phyloP scores from a whole-genome alignment of 2,329 filamentous ascomycete genomes.

The Fusarium phyllophilum region DNA sequence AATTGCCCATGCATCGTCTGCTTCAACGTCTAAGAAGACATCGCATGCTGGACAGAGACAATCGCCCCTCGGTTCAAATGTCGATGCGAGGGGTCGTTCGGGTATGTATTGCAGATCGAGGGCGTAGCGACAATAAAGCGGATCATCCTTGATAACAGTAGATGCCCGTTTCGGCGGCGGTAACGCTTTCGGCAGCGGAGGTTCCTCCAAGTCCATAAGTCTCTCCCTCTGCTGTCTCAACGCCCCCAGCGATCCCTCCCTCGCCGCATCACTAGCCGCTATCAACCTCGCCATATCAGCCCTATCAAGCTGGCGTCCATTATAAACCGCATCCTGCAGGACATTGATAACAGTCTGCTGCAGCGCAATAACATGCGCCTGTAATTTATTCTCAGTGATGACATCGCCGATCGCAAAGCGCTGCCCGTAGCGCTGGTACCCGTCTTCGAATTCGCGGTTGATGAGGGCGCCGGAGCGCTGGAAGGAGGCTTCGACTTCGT shows the following conservation, averaged over 20 bases:
- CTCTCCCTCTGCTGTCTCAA: conserved; percentile 38
- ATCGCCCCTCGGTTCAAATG: conserved; percentile 28
- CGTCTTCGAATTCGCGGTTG: conserved; percentile 41
- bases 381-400: conserved; percentile 40
- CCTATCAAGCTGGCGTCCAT: conserved; percentile 35
- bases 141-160: conserved; percentile 11
- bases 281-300: conserved; percentile 39
- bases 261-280: conserved; percentile 39
- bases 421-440: conserved; percentile 35
- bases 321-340: conserved; percentile 36
- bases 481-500: conserved; percentile 37
- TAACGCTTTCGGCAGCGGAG: neutral
- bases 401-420: conserved; percentile 40
- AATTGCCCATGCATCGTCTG: conserved; percentile 38
- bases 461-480: conserved; percentile 37
- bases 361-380: conserved; percentile 41
- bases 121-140: conserved; percentile 39
- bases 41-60: conserved; percentile 37
- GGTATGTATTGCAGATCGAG: conserved; percentile 34
- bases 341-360: conserved; percentile 44
- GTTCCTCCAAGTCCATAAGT: conserved; percentile 15
- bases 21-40: conserved; percentile 25
- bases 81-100: conserved; percentile 23
- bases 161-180: conserved; percentile 10
- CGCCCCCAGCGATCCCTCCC: conserved; percentile 35